Percentiles rank a stretch among this genome's conserved stretches.
Evolutionary conservation across 495 filamentous ascomycete species (phyloP).

Genomic region (Aspergillus homomorphus): DNA sequence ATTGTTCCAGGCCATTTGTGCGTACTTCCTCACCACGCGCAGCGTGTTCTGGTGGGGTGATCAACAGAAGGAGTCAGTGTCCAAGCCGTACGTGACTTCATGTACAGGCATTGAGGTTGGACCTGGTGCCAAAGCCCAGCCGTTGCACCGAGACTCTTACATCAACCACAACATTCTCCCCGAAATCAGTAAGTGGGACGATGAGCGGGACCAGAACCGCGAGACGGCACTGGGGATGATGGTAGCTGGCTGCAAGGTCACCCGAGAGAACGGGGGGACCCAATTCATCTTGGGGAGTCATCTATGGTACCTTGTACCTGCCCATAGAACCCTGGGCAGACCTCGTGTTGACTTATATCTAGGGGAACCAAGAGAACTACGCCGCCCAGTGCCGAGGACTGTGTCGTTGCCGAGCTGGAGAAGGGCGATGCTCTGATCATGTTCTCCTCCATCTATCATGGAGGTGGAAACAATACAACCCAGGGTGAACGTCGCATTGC

Average conservation of each 20-base stretch:
- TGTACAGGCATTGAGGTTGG: conserved; percentile 27
- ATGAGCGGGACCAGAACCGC: conserved; percentile 21
- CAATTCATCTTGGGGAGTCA: conserved; percentile 43
- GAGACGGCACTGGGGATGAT: conserved; percentile 31
- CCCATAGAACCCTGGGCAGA: too few relatives aligned
- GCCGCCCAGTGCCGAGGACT: conserved; percentile 16
- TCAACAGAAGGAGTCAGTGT: conserved; percentile 20
- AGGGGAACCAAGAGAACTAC: conserved; percentile 2
- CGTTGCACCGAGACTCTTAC: conserved; percentile 34
- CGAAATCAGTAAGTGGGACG: conserved; percentile 8
- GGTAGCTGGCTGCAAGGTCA: conserved; percentile 31
- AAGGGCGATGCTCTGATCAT: conserved; percentile 39
- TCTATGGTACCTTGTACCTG: conserved; percentile 22
- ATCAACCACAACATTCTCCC: conserved; percentile 24
- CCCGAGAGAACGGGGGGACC: conserved; percentile 41
- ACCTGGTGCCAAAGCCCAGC: conserved; percentile 29
- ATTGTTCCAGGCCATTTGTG: conserved; percentile 23
- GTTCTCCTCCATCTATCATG: conserved; percentile 34
- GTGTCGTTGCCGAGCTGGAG: conserved; percentile 30
- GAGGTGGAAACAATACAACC: conserved; percentile 32
- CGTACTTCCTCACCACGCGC: conserved; percentile 26
- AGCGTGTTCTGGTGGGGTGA: conserved; percentile 23
- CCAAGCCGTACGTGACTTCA: conserved; percentile 27
- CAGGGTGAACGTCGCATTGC: conserved; percentile 21
- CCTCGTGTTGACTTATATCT: background rate